Evolutionary conservation across 805 yeast genomes (phyloP), one percentile per base, ranked within the genome.

Genomic region (Monosporozyma aquatica): DNA sequence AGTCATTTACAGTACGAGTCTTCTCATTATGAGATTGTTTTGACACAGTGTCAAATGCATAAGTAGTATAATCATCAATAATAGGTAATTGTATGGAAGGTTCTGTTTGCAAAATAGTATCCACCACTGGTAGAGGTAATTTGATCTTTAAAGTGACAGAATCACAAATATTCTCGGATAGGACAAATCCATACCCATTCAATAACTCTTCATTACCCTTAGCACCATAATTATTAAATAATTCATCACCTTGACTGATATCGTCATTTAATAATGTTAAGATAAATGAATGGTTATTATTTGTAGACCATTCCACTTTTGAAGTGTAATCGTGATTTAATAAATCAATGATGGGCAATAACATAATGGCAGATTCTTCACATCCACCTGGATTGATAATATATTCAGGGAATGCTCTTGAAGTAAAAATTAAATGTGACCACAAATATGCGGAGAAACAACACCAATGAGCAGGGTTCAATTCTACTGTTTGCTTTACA

Each of bases 141-240:
- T 75, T 77, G 35, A 86, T 67, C 37, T 77, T 72, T 42, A 87
- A 68, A 3, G 82, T 80, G 2, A 80, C 72, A 1, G 76, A 65
- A 49, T 82, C 89, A 38, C 78, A 79, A 4, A 67, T 64, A 51
- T 84, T 84, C 41, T 72, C 62, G 15, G 68, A 64, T 2, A 82
- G 42, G n/a, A 56, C 58, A 50, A 62, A 62, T 6, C 66, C 66
- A 58, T 87, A 89, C 0, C 90, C 95, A 57, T 82, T 64, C 5
- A 87, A 62, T 14, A 87, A 62, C 58, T 87, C 96, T 51, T 87
- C 95, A 54, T 87, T 87, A 2, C 95, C 89, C 56, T 89, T 89
- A 23, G 82, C 80, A 2, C 96, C 97, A 58, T 87, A 87, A 61
- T 87, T 87, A 56, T 89, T 87, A 56, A 64, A 81, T 1, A 89